Evolutionary conservation across 1,284 basidiomycete species (phyloP), one percentile per base, ranked within the genome.

Genomic region (Prillingera fragicola): DNA sequence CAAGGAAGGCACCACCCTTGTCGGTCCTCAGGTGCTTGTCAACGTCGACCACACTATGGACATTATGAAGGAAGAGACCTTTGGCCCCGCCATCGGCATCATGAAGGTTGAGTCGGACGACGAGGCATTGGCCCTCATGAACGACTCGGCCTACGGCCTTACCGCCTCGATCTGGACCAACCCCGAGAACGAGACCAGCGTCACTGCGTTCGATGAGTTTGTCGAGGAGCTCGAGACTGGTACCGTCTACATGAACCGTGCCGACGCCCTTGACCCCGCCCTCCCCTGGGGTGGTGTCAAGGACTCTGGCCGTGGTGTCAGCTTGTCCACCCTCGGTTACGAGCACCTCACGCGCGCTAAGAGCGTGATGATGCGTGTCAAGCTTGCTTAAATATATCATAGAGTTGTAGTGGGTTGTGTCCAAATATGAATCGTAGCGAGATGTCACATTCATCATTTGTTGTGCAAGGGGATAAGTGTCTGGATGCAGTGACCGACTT

Each of bases 151-250:
- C 1, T 96, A 92, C 65, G 92, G 92, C 12, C 76, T 97, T 22
- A 97, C 92, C 1, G 87, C 88, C 1, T 90, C 87, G 15, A 71
- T 97, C 23, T 97, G 92, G 92, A 95, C 92, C 0, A 78, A 87
- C 59, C 74, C 77, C 27, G 70, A 69, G 8, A 77, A 80, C 21
- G 84, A 82, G 1, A 77, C 84, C 45, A 55, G 53, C 8, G 24
- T 59, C 12, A 67, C 74, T 4, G 81, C 79, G 0, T 94, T 94
- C 73, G 63, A 84, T 49, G 71, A 66, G 43, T 74, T 96, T 36
- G 80, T 77, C 1, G 82, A 86, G 48, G 79, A 82, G 52, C 71
- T 96, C 34, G 82, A 92, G 54, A 82, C 61, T 38, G 92, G 92
- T 2, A 96, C 91, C 0, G 90, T 96, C 4, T 96, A 89, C 71